phyloP scores from a whole-genome alignment of 208 protist genomes.

The Polymyxa betae region DNA sequence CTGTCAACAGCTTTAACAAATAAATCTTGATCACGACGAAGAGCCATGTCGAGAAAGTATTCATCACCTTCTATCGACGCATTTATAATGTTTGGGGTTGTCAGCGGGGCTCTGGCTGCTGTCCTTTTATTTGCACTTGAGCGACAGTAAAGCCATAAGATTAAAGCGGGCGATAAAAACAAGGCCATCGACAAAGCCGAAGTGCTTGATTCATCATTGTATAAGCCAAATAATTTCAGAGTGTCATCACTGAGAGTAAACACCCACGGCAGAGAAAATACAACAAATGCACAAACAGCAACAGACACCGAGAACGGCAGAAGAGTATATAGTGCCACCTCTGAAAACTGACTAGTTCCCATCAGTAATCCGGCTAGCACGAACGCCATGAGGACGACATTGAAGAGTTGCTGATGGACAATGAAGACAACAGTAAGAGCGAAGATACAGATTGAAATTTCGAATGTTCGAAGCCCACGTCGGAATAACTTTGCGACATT shows the following conservation, averaged over 20 bases:
- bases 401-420: background rate
- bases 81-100: background rate
- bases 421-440: background rate
- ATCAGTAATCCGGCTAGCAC: background rate
- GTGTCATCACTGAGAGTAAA: background rate
- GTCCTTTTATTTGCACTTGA: background rate
- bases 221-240: background rate
- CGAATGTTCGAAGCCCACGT: background rate
- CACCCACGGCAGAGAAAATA: conserved; percentile 17
- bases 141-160: background rate
- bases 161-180: background rate
- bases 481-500: background rate
- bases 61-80: background rate
- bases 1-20: background rate
- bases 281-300: background rate
- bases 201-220: background rate
- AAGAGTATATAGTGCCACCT: background rate
- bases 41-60: conserved; percentile 24
- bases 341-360: background rate
- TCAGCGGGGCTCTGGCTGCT: background rate
- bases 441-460: conserved; percentile 33
- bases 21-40: conserved; percentile 17
- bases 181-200: background rate
- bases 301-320: background rate
- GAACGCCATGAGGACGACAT: background rate